Evolutionary conservation across 495 filamentous ascomycete species (phyloP), one percentile per base, ranked within the genome.

Genomic region (Aspergillus nanangensis): DNA sequence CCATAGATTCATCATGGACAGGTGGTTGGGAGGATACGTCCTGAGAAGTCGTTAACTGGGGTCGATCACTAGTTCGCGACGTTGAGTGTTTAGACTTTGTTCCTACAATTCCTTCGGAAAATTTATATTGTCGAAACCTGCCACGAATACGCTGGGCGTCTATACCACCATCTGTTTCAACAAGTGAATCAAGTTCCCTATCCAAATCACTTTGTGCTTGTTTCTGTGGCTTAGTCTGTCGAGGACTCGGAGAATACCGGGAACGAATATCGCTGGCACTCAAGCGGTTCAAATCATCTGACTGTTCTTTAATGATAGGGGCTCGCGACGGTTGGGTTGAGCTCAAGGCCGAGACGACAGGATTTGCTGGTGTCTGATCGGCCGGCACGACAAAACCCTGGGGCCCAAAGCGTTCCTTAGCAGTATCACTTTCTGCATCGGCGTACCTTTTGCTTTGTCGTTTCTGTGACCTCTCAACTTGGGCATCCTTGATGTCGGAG

Each of bases 231-330:
- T 70, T 55, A 34, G 56, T 59, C 9, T 52, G 46, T 18, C 49
- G 17, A 14, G 40, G 47, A 18, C 52, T 64, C 1, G 61, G 44
- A 17, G 63, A 53, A 35, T 71, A 72, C n/a, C 63, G 60, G 31
- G 73, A 62, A 29, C 74, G 67, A 39, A 80, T 72, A 46, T 79
- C 77, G 45, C 62, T 76, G 3, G 76, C 65, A 38, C 67, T 51
- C 38, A 79, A 52, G 11, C 66, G 38, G 27, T 70, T 67, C 29
- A 78, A 37, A 41, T 77, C 66, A 4, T 75, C 71, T 11, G 50
- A 41, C 40, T 41, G 32, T 13, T 55, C 29, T 10, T 39, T 33
- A 11, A n/a, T 33, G 8, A 44, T 8, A 5, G 2, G 8, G 13
- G 32, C 38, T 5, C 43, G n/a, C 20, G 43, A 19, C 22, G 32